phyloP scores from a whole-genome alignment of 2,329 filamentous ascomycete species.

The Colletotrichum horii region DNA sequence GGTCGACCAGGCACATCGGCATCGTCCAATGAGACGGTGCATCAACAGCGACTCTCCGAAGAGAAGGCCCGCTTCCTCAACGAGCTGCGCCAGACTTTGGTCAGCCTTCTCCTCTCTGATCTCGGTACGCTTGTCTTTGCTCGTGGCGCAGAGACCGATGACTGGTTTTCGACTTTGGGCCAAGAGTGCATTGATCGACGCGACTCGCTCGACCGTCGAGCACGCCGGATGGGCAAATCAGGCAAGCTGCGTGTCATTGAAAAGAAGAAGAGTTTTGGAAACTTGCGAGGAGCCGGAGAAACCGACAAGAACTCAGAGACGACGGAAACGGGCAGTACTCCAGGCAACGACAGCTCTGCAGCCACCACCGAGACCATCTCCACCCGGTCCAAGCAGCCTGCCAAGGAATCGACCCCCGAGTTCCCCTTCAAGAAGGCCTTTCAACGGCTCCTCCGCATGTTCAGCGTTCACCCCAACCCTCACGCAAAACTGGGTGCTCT shows the following conservation, averaged over 20 bases:
- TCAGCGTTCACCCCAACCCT: slow-evolving; percentile 88
- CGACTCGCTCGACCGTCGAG: slow-evolving; percentile 57
- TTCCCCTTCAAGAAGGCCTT: slow-evolving; percentile 87
- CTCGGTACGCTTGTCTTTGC: slow-evolving; percentile 85
- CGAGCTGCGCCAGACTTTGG: slow-evolving; percentile 79
- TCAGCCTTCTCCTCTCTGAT: slow-evolving; percentile 86
- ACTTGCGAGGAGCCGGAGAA: slow-evolving; percentile 60
- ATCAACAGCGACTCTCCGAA: slow-evolving; percentile 64
- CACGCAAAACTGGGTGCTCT: slow-evolving; percentile 84
- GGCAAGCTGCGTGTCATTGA: slow-evolving; percentile 58
- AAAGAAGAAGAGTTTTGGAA: slow-evolving; percentile 73
- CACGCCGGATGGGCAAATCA: slow-evolving; percentile 41
- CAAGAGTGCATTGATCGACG: slow-evolving; percentile 69
- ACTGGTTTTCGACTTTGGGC: slow-evolving; percentile 77
- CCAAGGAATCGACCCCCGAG: slow-evolving; percentile 48
- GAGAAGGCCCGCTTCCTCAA: slow-evolving; percentile 81
- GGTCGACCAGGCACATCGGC: slow-evolving; percentile 68
- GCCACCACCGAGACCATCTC: slow-evolving; percentile 44
- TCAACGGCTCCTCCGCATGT: slow-evolving; percentile 78
- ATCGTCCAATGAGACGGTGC: slow-evolving; percentile 71
- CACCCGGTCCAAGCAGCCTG: slow-evolving; percentile 29
- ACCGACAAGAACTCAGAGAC: slow-evolving; percentile 40
- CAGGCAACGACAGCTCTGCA: slow-evolving; percentile 45
- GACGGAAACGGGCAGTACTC: slow-evolving; percentile 39
- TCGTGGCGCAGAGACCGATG: slow-evolving; percentile 91